Evolutionary conservation across 192 early-diverging fungal genomes (phyloP).

Genomic region (Gonapodya prolifera): DNA sequence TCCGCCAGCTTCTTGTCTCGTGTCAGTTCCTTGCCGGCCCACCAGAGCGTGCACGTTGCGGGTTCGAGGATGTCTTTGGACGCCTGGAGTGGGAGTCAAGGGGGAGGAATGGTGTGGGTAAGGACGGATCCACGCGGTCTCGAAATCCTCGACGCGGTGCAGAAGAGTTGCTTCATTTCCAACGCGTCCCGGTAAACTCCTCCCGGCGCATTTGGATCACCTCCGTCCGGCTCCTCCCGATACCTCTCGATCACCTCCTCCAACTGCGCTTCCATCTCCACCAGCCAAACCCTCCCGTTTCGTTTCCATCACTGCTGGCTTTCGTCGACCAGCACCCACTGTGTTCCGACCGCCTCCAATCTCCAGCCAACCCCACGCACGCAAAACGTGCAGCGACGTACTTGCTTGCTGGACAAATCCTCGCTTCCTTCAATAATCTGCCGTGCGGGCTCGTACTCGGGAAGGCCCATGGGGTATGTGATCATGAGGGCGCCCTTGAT

Average conservation of each 20-base stretch:
- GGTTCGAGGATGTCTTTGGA: conserved; percentile 28
- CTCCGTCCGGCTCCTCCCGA: too few relatives aligned
- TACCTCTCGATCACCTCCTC: too few relatives aligned
- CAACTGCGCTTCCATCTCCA: too few relatives aligned
- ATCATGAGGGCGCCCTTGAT: conserved; percentile 35
- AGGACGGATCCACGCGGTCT: conserved; percentile 12
- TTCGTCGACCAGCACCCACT: too few relatives aligned
- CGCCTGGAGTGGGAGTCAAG: conserved; percentile 14
- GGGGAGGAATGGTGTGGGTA: background rate
- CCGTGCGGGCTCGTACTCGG: conserved; percentile 34
- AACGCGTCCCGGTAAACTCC: too few relatives aligned
- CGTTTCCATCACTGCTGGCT: too few relatives aligned
- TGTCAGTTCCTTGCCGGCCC: conserved; percentile 43
- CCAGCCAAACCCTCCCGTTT: too few relatives aligned
- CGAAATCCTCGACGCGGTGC: background rate
- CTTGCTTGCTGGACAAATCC: conserved; percentile 33
- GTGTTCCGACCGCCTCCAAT: too few relatives aligned
- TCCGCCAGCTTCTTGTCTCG: conserved; percentile 31
- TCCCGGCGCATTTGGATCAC: too few relatives aligned
- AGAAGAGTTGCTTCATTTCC: too few relatives aligned
- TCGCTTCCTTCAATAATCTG: conserved; percentile 36
- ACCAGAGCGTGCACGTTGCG: conserved; percentile 31
- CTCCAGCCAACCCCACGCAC: too few relatives aligned
- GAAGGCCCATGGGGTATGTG: conserved; percentile 40
- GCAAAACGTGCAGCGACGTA: too few relatives aligned